A percentile compares a stretch with the other conserved stretches of the same genome.
Conservation (phyloP, 164 flowering plant species). For the Magnolia changhungtana region DNA sequence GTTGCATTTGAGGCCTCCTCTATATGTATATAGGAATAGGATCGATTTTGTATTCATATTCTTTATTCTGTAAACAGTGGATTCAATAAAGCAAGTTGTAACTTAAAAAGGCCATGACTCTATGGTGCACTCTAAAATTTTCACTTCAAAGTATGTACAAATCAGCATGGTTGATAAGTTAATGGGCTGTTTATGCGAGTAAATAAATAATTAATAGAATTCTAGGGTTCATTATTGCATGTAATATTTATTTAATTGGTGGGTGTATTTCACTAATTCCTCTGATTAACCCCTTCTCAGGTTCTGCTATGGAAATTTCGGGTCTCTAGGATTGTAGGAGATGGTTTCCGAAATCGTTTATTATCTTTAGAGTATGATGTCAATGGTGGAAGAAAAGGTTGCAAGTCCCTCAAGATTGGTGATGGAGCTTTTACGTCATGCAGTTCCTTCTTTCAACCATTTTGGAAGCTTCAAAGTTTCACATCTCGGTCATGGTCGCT, state of each 20-base stretch:
- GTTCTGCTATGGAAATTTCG: conserved; percentile 20
- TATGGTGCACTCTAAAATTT: too few relatives aligned
- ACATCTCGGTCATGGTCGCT: conserved; percentile 19
- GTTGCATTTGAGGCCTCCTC: too few relatives aligned
- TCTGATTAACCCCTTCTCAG: conserved; percentile 19
- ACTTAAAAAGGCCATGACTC: too few relatives aligned
- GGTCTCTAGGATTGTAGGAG: conserved; percentile 13
- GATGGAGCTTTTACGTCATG: conserved; percentile 12
- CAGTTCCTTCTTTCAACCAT: conserved; percentile 18
- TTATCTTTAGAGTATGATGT: conserved; percentile 3
- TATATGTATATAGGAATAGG: too few relatives aligned
- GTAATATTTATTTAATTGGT: not conserved
- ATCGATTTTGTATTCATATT: too few relatives aligned
- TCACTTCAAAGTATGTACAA: too few relatives aligned
- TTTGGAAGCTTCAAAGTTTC: conserved; percentile 19
- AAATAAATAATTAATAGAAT: too few relatives aligned
- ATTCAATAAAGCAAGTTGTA: too few relatives aligned
- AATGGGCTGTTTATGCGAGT: too few relatives aligned
- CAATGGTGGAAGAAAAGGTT: conserved; percentile 1
- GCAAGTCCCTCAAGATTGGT: conserved; percentile 4
- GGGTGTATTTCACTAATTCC: conserved; percentile 10
- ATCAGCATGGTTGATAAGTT: too few relatives aligned
- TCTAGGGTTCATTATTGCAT: too few relatives aligned
- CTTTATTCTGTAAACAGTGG: too few relatives aligned
- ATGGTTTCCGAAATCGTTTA: conserved; percentile 10